Evolutionary conservation across 2,329 filamentous ascomycete species (phyloP).

Genomic region (Penicillium verrucosum): DNA sequence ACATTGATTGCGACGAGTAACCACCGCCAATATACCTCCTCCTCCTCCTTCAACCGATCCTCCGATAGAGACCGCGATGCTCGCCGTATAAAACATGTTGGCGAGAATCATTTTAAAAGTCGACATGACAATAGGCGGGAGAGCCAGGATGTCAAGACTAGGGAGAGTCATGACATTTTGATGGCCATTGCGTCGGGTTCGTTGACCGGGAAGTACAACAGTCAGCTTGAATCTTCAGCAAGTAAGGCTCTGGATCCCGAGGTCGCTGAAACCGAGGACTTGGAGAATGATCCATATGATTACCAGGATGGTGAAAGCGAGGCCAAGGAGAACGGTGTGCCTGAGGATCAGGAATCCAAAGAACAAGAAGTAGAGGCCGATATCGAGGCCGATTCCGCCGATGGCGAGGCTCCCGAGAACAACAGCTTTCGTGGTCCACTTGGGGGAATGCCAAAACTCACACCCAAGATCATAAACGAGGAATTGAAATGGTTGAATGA

Average conservation of each 20-base stretch:
- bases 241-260: neutral
- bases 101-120: neutral
- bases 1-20: neutral
- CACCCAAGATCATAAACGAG: slow-evolving; percentile 41
- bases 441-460: neutral
- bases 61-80: neutral
- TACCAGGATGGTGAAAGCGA: neutral
- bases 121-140: neutral
- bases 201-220: neutral
- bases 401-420: neutral
- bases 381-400: neutral
- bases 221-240: neutral
- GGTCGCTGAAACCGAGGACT: neutral
- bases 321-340: neutral
- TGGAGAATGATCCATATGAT: neutral
- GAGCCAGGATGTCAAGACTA: neutral
- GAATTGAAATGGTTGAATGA: slow-evolving; percentile 66
- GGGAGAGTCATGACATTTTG: neutral
- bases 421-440: neutral
- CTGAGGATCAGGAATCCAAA: neutral
- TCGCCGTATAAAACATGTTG: neutral
- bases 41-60: neutral
- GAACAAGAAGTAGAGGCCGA: neutral
- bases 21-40: neutral
- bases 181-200: slow-evolving; percentile 8